Conservation (phyloP, 257 asterid genomes). For the Solanum dulcamara region DNA sequence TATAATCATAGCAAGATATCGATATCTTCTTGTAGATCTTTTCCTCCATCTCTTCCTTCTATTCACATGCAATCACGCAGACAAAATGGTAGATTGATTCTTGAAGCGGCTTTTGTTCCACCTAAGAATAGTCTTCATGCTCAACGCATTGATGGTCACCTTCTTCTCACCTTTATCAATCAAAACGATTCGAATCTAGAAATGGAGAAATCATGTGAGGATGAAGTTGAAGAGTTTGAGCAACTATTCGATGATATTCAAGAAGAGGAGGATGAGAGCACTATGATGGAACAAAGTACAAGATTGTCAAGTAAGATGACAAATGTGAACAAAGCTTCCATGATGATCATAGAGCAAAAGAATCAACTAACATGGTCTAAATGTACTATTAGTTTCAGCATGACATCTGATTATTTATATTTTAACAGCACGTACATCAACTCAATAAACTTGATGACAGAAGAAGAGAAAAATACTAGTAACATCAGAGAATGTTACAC, state of each 20-base stretch:
- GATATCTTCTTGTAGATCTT: slow-evolving; percentile 21
- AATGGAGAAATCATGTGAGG: background rate
- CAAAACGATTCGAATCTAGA: background rate
- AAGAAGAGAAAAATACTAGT: background rate
- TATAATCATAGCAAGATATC: slow-evolving; percentile 18
- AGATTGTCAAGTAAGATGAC: slow-evolving; percentile 22
- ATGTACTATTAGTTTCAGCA: background rate
- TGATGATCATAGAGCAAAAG: slow-evolving; percentile 22
- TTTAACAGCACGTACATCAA: slow-evolving; percentile 9
- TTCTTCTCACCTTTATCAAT: slow-evolving; percentile 34
- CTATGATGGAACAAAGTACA: slow-evolving; percentile 10
- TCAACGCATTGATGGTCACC: slow-evolving; percentile 55
- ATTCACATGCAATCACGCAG: slow-evolving; percentile 50
- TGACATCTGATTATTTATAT: background rate
- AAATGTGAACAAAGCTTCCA: slow-evolving; percentile 23
- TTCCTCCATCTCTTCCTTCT: slow-evolving; percentile 64
- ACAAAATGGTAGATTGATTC: slow-evolving; percentile 54
- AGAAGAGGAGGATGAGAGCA: slow-evolving; percentile 8
- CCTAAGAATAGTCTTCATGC: slow-evolving; percentile 42
- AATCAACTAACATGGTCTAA: slow-evolving; percentile 32
- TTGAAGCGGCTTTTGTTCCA: slow-evolving; percentile 54
- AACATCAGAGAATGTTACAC: background rate
- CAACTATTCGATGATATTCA: slow-evolving; percentile 11
- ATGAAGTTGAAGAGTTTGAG: slow-evolving; percentile 8
- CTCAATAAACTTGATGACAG: slow-evolving; percentile 3